Evolutionary conservation across 176 grass and related monocot genomes (phyloP).

Genomic region (Aegilops bicornis): DNA sequence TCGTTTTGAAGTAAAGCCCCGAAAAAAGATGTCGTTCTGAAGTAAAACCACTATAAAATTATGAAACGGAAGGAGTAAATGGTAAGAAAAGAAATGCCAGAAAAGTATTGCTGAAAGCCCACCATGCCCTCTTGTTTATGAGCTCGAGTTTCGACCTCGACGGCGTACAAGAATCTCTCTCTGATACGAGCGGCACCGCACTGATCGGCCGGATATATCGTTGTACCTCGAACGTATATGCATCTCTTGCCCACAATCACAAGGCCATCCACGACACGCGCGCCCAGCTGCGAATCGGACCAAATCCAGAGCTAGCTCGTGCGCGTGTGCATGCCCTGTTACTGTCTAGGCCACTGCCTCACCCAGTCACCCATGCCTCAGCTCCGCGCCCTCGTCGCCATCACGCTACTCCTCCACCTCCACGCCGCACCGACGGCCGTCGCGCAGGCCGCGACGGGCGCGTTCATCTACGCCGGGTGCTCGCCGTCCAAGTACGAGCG

Average conservation of each 20-base stretch:
- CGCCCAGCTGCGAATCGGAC: background rate
- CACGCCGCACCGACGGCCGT: background rate
- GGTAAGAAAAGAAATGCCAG: background rate
- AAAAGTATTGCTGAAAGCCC: background rate
- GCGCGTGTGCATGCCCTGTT: background rate
- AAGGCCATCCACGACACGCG: background rate
- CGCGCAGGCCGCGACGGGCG: constrained; percentile 15
- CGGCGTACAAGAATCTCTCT: background rate
- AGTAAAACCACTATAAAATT: no score
- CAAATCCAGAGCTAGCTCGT: background rate
- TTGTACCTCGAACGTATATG: background rate
- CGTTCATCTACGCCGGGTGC: constrained; percentile 71
- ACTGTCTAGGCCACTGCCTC: background rate
- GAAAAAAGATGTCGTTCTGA: no score
- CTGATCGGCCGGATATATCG: background rate
- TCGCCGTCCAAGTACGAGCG: constrained; percentile 70
- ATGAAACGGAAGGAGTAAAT: background rate
- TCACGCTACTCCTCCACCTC: constrained; percentile 38
- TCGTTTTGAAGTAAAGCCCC: no score
- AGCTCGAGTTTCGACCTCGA: background rate
- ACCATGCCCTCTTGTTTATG: background rate
- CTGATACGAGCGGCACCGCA: background rate
- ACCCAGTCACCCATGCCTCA: constrained; percentile 24
- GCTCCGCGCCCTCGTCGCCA: background rate
- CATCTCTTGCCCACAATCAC: background rate